Base-by-base conservation (phyloP, 2,329 filamentous ascomycete genomes). In the Colletotrichum eleusines region DNA sequence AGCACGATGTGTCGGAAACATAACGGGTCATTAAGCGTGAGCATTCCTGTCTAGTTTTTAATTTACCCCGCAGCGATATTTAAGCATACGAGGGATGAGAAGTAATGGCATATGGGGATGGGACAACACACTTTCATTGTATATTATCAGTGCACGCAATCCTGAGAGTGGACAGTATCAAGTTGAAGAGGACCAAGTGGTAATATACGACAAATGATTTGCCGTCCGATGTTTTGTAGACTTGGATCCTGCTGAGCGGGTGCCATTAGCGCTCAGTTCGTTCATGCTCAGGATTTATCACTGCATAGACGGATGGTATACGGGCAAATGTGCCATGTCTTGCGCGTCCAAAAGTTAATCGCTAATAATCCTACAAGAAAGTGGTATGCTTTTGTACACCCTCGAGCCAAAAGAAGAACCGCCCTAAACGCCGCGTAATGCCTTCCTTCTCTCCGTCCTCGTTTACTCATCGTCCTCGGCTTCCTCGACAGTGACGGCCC, bases 401-500 rank as follows among this genome's bases (percentile, higher is more conserved):
- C 60, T 62, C 38, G 54, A 57, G 33, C 66, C 55, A 33, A 11
- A 61, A 28, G 23, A 35, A 44, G 20, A 26, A 44, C 50, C 60
- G 48, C 31, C 59, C 59, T 35, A 38, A 68, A 72, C 71, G 69
- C 61, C 71, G 20, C 33, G 63, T 50, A 50, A 66, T 69, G 62
- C 69, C 59, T 57, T 18, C 69, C 59, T 57, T 18, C 59, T 44
- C 33, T 33, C 40, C 35, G 11, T n/a, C 54, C 38, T 64, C 28
- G 65, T 63, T 33, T 80, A 80, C 1, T 78, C 77, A 35, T 83
- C 81, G 18, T 83, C 81, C 12, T 75, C 76, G 12, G 76, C 81
- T 64, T 86, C 85, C 73, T 86, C 84, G 7, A 87, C 80, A 5
- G 84, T 85, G 14, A 79, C 85, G 5, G 82, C 83, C 69, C 77